phyloP scores from a whole-genome alignment of 108 stramenopile species.

The Aureococcus anophagefferens region DNA sequence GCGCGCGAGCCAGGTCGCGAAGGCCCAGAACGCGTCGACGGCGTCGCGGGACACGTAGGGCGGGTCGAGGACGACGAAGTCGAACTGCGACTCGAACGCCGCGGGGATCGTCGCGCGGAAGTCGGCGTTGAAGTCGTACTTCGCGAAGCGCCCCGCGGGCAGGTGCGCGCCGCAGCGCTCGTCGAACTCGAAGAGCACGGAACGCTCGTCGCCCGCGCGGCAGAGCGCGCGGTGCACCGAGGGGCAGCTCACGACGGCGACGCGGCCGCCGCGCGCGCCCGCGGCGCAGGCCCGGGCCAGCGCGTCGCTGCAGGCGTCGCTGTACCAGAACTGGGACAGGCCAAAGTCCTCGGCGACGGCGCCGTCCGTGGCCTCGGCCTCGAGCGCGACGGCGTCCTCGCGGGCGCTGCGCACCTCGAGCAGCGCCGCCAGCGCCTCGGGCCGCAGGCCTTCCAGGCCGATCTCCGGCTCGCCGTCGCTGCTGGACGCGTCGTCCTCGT shows the following conservation, averaged over 20 bases:
- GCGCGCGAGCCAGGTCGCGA: not conserved
- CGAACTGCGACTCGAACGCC: not conserved
- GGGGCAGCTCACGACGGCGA: not conserved
- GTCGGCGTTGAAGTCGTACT: not conserved
- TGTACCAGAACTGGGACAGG: constrained; percentile 32
- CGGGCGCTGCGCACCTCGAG: not conserved
- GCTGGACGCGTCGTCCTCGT: not conserved
- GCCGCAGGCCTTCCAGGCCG: not conserved
- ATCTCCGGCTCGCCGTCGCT: not conserved
- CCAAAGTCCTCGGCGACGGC: constrained; percentile 25
- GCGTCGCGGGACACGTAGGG: not conserved
- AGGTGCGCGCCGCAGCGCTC: not conserved
- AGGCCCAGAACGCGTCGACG: not conserved
- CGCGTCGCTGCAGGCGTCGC: constrained; percentile 13
- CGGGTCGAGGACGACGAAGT: not conserved
- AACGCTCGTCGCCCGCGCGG: not conserved
- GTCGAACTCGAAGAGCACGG: not conserved
- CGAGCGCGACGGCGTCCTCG: not conserved
- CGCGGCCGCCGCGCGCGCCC: not conserved
- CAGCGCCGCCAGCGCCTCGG: constrained; percentile 3
- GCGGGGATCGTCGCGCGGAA: not conserved
- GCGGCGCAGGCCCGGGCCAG: constrained; percentile 14
- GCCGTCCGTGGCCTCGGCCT: not conserved
- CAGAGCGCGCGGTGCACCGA: not conserved
- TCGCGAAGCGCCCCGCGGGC: not conserved